Evolutionary conservation across 495 filamentous ascomycete genomes (phyloP).

Genomic region (Lindgomyces ingoldianus): DNA sequence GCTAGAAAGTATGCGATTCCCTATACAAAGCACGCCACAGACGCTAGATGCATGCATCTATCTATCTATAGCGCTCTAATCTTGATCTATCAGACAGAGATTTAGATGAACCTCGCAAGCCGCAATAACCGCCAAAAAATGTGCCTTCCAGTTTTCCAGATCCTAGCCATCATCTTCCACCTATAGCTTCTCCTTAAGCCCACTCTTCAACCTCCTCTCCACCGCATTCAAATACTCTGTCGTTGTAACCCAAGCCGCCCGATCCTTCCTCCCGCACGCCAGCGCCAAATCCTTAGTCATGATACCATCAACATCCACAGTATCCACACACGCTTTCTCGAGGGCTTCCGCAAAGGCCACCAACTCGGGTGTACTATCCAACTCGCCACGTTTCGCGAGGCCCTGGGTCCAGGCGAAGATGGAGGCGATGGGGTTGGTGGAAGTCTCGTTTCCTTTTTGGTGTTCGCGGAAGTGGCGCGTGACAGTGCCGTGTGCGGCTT

Average conservation of each 20-base stretch:
- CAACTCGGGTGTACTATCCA: conserved; percentile 86
- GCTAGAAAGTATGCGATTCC: no score
- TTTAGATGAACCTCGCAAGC: no score
- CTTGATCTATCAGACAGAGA: no score
- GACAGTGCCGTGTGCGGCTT: conserved; percentile 97
- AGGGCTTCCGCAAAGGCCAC: conserved; percentile 85
- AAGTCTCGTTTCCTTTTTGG: conserved; percentile 94
- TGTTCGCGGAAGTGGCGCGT: conserved; percentile 98
- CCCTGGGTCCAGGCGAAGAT: conserved; percentile 99
- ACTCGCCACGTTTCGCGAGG: conserved; percentile 84
- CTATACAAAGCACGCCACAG: no score
- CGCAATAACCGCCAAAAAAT: no score
- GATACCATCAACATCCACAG: conserved; percentile 87
- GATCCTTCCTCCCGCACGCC: conserved; percentile 79
- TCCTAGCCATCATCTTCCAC: no score
- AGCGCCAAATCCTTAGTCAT: conserved; percentile 99
- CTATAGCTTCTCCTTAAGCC: conserved; percentile 57
- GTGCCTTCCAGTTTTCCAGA: no score
- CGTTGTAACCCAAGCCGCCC: conserved; percentile 85
- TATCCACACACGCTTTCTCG: conserved; percentile 92
- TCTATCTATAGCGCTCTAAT: no score
- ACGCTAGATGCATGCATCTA: no score
- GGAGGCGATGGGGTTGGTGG: conserved; percentile 96
- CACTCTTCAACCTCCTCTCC: conserved; percentile 75
- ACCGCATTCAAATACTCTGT: conserved; percentile 85